Percentiles rank a stretch among this genome's conserved stretches.
phyloP scores from a whole-genome alignment of 225 moss, liverwort and hornwort genomes.

The Physcomitrium patens region DNA sequence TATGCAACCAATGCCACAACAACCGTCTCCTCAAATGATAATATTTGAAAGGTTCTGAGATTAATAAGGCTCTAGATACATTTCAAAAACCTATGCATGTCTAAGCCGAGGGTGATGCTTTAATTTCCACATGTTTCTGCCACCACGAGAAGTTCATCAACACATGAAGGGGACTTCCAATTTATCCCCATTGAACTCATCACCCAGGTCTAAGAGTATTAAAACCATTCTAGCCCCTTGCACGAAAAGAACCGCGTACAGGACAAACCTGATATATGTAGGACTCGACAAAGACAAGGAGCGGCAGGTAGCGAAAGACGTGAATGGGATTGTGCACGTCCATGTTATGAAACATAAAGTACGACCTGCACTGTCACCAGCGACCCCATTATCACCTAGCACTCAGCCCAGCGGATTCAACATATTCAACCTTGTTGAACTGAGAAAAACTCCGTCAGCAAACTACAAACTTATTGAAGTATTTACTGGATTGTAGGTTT shows the following conservation, averaged over 20 bases:
- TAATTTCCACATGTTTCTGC: background rate
- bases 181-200: background rate
- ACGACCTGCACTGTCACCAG: constrained; percentile 87
- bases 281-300: constrained; percentile 84
- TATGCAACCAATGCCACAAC: constrained; percentile 28
- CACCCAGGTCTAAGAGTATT: constrained; percentile 22
- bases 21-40: constrained; percentile 8
- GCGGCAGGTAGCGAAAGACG: constrained; percentile 77
- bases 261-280: constrained; percentile 78
- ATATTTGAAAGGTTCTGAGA: background rate
- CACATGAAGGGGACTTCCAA: background rate
- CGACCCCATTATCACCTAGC: constrained; percentile 13
- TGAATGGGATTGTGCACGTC: constrained; percentile 68
- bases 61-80: background rate
- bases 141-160: background rate
- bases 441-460: background rate
- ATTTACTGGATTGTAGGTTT: background rate
- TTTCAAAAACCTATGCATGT: background rate
- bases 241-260: constrained; percentile 11
- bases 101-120: background rate
- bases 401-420: background rate
- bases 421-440: background rate
- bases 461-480: background rate
- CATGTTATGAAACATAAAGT: constrained; percentile 95
- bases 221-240: background rate